Evolutionary conservation across 768 basidiomycete genomes (phyloP).

Genomic region (Suillus sp.): DNA sequence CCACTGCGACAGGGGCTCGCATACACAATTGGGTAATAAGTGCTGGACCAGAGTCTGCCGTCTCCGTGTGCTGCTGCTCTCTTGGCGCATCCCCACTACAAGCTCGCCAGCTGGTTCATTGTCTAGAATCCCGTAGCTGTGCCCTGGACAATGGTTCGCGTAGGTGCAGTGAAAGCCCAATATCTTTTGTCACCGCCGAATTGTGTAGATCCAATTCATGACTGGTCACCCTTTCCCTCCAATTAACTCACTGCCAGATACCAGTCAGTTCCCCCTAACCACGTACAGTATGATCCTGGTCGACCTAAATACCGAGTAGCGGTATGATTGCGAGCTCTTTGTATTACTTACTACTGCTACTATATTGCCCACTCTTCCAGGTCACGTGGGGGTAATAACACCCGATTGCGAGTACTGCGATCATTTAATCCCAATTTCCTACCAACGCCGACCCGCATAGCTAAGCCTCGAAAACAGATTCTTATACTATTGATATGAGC

Average conservation of each 20-base stretch:
- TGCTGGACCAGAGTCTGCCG: not conserved
- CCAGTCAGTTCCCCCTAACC: not conserved
- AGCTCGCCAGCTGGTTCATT: not conserved
- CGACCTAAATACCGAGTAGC: not conserved
- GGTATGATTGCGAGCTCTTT: not conserved
- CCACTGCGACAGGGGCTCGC: not conserved
- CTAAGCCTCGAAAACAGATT: slow-evolving; percentile 6
- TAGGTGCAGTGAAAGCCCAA: not conserved
- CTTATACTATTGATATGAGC: slow-evolving; percentile 31
- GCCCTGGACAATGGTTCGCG: not conserved
- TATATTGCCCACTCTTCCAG: not conserved
- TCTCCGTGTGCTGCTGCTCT: slow-evolving; percentile 1
- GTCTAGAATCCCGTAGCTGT: not conserved
- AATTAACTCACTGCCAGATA: not conserved
- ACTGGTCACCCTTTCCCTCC: not conserved
- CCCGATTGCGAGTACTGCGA: slow-evolving; percentile 20
- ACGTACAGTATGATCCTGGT: not conserved
- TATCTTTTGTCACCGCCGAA: not conserved
- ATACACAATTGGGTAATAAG: not conserved
- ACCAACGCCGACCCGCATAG: not conserved
- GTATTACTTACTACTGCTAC: not conserved
- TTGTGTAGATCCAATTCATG: not conserved
- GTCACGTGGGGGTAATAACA: slow-evolving; percentile 27
- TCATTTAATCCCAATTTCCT: not conserved
- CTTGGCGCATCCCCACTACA: not conserved